These are phyloP conservation scores for Leccinum griseonigrum DNA, from an alignment of 1,284 basidiomycete genomes.

Conservation along the genomic window DNA sequence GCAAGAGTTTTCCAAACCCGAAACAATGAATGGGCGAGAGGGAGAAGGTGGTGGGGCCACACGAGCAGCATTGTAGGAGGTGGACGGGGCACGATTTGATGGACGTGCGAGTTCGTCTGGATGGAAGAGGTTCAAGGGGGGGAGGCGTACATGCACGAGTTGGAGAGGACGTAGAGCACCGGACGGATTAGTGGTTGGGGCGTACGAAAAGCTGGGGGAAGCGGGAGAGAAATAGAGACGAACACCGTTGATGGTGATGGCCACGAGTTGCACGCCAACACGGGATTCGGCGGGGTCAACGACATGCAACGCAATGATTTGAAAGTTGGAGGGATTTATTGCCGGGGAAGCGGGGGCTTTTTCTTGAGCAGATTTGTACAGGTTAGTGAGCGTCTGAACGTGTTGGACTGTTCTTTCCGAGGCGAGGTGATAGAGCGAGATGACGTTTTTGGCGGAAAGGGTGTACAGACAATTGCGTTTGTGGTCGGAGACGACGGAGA, in stretches of 20 bases:
- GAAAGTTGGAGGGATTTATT: slow-evolving; percentile 65
- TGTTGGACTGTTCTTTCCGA: slow-evolving; percentile 65
- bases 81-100: slow-evolving; percentile 39
- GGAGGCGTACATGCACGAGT: slow-evolving; percentile 75
- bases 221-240: slow-evolving; percentile 77
- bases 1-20: slow-evolving; percentile 53
- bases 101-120: slow-evolving; percentile 64
- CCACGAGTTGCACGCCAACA: slow-evolving; percentile 70
- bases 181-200: slow-evolving; percentile 30
- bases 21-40: slow-evolving; percentile 54
- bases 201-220: slow-evolving; percentile 36
- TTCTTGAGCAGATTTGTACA: slow-evolving; percentile 71
- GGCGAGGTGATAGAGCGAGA: slow-evolving; percentile 64
- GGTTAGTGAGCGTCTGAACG: slow-evolving; percentile 63
- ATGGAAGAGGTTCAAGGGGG: slow-evolving; percentile 72
- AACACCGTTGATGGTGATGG: slow-evolving; percentile 75
- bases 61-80: slow-evolving; percentile 47
- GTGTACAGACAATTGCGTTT: slow-evolving; percentile 74
- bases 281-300: slow-evolving; percentile 63
- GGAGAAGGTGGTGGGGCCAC: slow-evolving; percentile 40
- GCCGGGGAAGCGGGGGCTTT: slow-evolving; percentile 73
- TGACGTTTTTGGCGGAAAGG: slow-evolving; percentile 64
- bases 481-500: slow-evolving; percentile 63
- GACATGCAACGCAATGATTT: slow-evolving; percentile 63
- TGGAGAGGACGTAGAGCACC: slow-evolving; percentile 49